These are phyloP conservation scores for Teunomyces tritomae DNA, from an alignment of 805 yeast genomes.

Conservation along the genomic window DNA sequence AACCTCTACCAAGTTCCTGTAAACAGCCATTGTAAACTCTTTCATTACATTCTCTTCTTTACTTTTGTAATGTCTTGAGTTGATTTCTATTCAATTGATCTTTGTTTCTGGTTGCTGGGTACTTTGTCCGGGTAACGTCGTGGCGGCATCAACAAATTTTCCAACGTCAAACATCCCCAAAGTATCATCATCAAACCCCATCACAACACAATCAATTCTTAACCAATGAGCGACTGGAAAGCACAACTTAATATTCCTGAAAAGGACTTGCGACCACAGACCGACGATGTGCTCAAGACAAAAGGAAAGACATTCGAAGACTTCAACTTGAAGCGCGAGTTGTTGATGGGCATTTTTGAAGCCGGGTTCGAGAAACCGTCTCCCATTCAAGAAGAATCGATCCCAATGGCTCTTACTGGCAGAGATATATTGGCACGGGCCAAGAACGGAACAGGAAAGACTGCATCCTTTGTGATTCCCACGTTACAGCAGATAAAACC, in stretches of 20 bases:
- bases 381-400: slow-evolving; percentile 96
- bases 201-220: not conserved
- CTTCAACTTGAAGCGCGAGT: slow-evolving; percentile 85
- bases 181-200: not conserved
- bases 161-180: slow-evolving; percentile 3
- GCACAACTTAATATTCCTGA: slow-evolving; percentile 67
- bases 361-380: slow-evolving; percentile 98
- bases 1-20: too few species aligned
- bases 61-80: too few species aligned
- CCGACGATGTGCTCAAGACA: slow-evolving; percentile 91
- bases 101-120: not conserved
- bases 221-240: slow-evolving; percentile 55
- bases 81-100: too few species aligned
- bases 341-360: slow-evolving; percentile 97
- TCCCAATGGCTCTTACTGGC: slow-evolving; percentile 93
- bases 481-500: slow-evolving; percentile 87
- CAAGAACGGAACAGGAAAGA: slow-evolving; percentile 97
- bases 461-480: slow-evolving; percentile 96
- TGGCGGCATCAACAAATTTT: not conserved
- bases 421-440: slow-evolving; percentile 97
- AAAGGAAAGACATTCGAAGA: slow-evolving; percentile 92
- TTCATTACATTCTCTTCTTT: too few species aligned
- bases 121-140: not conserved
- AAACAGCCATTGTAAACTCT: too few species aligned
- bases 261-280: slow-evolving; percentile 92